Base-by-base conservation (phyloP, 257 asterid species). In the Solanum tarijense region DNA sequence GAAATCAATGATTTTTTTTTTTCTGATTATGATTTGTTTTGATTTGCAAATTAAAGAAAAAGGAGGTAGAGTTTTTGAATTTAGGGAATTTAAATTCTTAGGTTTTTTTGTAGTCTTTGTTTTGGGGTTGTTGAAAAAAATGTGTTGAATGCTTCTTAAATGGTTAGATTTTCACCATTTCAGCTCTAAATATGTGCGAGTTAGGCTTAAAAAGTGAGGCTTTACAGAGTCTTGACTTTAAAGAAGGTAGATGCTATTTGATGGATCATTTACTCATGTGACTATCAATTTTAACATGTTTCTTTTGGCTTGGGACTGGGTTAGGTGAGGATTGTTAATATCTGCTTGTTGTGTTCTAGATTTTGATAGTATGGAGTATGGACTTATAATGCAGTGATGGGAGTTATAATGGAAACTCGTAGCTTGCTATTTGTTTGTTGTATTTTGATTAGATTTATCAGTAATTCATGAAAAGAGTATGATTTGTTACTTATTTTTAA, bases 361-460 rank as follows among this genome's bases (percentile, higher is more conserved):
- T 79, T 79, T 25, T 79, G n/a, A 14, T 79, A 79, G 23, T 32
- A 78, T 76, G 21, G 10, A 39, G 13, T 32, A 78, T 76, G 21
- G 20, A 76, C 60, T 32, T 72, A 5, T 73, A 38, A 5, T 76
- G 34, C 34, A 76, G 29, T 81, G 29, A 14, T 75, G 32, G 34
- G 68, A 16, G 12, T 18, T 46, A 27, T 81, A 46, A 5, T 27
- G 41, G 20, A 81, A 46, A 25, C 3, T 29, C 72, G 88, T 46
- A 34, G 12, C 48, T 73, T 39, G 58, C 55, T 43, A 46, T 27
- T 38, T 36, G 76, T 85, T 35, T 43, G 20, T 14, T 39, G 39
- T 9, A 71, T 39, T 84, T 39, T 89, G 83, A 43, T 25, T 48
- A 32, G 88, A 23, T 91, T 84, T 86, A 31, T 76, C 69, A 84